Evolutionary conservation across 352 stramenopile genomes (phyloP).

Genomic region (Phytophthora tubulina): DNA sequence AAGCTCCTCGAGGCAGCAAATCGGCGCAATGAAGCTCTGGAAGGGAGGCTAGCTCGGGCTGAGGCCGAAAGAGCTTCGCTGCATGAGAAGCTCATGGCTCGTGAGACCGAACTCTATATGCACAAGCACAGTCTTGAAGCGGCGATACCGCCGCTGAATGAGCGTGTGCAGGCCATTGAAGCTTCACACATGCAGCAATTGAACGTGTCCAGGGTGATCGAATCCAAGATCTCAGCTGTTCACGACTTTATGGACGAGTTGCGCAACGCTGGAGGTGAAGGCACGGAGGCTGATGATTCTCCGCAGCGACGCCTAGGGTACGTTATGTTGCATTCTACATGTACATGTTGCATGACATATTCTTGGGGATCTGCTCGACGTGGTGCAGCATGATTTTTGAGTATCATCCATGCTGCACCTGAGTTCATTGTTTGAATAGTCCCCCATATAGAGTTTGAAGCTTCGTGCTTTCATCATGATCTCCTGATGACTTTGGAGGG

Average conservation of each 20-base stretch:
- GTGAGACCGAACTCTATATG: conserved; percentile 58
- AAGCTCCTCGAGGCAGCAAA: conserved; percentile 42
- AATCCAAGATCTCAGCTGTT: conserved; percentile 64
- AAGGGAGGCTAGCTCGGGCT: conserved; percentile 37
- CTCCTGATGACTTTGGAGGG: conserved; percentile 90
- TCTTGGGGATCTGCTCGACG: conserved; percentile 28
- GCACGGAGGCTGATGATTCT: conserved; percentile 66
- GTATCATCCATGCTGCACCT: conserved; percentile 9
- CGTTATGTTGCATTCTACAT: conserved; percentile 24
- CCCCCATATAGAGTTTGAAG: conserved; percentile 38
- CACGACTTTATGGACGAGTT: conserved; percentile 75
- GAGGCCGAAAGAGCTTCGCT: conserved; percentile 47
- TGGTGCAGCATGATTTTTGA: conserved; percentile 19
- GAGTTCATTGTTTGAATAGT: conserved; percentile 25
- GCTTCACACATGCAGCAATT: conserved; percentile 41
- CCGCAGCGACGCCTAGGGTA: conserved; percentile 62
- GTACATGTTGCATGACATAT: conserved; percentile 23
- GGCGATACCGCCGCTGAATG: conserved; percentile 32
- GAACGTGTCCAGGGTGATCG: conserved; percentile 49
- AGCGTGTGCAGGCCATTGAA: conserved; percentile 52
- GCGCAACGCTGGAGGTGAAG: conserved; percentile 51
- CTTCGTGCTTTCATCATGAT: conserved; percentile 38
- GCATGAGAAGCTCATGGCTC: conserved; percentile 54
- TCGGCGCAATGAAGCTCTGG: conserved; percentile 45
- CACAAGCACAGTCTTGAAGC: conserved; percentile 40